phyloP scores from a whole-genome alignment of 176 grass and related monocot genomes.

The Ananas comosus region DNA sequence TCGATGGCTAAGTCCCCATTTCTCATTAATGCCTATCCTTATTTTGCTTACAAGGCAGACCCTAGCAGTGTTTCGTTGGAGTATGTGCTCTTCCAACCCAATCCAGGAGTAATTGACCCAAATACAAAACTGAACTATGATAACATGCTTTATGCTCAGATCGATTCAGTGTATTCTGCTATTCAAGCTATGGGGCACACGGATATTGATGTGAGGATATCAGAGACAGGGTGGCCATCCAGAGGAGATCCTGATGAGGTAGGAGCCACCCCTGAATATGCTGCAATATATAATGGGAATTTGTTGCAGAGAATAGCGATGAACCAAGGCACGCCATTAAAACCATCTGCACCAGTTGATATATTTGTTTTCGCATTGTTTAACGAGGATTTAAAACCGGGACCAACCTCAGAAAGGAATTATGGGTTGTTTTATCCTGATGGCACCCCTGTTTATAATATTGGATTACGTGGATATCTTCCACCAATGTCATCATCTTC shows the following conservation, averaged over 20 bases:
- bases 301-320: constrained; percentile 56
- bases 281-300: constrained; percentile 66
- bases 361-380: constrained; percentile 82
- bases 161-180: constrained; percentile 70
- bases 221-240: constrained; percentile 95
- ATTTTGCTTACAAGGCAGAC: constrained; percentile 78
- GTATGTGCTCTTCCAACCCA: constrained; percentile 80
- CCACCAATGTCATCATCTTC: constrained; percentile 26
- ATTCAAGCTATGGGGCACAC: constrained; percentile 46
- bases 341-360: constrained; percentile 49
- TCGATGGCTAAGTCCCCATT: constrained; percentile 58
- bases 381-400: constrained; percentile 83
- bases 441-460: constrained; percentile 68
- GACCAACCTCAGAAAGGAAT: constrained; percentile 75
- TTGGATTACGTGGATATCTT: constrained; percentile 64
- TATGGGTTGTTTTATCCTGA: constrained; percentile 85
- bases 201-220: constrained; percentile 72
- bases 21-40: constrained; percentile 87
- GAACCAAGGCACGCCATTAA: constrained; percentile 69
- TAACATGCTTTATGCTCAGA: constrained; percentile 96
- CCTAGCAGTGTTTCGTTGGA: constrained; percentile 45
- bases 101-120: constrained; percentile 46
- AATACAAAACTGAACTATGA: constrained; percentile 69
- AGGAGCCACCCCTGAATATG: constrained; percentile 67
- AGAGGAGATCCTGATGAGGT: constrained; percentile 61